Base-by-base conservation (phyloP, 1,284 basidiomycete species). In the Pisolithus thermaeus region DNA sequence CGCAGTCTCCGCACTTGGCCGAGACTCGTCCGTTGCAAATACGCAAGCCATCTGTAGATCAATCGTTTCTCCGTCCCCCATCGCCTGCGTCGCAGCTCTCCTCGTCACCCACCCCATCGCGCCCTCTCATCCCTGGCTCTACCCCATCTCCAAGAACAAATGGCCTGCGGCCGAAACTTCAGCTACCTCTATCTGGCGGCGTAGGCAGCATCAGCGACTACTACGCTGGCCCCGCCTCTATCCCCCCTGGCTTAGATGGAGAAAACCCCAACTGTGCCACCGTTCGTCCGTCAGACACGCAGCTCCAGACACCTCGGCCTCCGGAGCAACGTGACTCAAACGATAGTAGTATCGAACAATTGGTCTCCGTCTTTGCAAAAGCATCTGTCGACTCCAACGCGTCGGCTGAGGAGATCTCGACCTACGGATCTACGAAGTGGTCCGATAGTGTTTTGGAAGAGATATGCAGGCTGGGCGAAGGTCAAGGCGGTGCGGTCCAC, bases 401-500 rank as follows among this genome's bases (percentile, higher is more conserved):
- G 23, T 68, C 71, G 25, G 68, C 68, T 3, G 65, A 70, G 39
- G 61, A 62, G 54, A 64, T 54, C 55, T 56, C 55, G 14, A 52
- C 56, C 59, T 65, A 51, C 56, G 53, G 58, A 36, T 49, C 70
- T 51, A 62, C 64, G 51, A 68, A 79, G 46, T 90, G 79, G 75
- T 76, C 79, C 8, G 87, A 90, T 65, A 80, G 81, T 45, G 72
- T 84, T 56, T 74, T 97, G 39, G 87, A 91, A 56, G 81, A 87
- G 54, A 57, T 95, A 23, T 69, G 73, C 16, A 76, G 88, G 38
- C 74, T 99, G 1, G 97, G 97, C 12, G 97, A 99, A 66, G 97
- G 97, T 37, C 92, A 95, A 20, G 93, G 95, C 51, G 97, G 97
- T 38, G 90, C 93, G 6, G 97, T 99, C 20, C 86, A 92, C 68